These are phyloP conservation scores for Mortierella sp. DNA, from an alignment of 371 early-diverging fungal species.

Conservation along the genomic window DNA sequence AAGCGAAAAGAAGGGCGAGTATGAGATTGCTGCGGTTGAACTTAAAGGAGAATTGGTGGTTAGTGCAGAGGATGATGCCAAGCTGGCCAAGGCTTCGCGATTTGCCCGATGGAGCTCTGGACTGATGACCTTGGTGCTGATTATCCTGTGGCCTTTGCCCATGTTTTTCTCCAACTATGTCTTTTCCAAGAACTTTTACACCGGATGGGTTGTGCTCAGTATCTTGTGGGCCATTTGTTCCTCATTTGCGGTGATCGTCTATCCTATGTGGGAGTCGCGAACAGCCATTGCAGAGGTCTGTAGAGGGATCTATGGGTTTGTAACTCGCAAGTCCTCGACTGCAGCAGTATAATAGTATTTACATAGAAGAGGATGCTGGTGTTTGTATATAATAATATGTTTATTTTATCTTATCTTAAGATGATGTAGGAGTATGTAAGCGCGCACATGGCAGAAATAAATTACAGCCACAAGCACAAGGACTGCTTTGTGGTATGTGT, in stretches of 20 bases:
- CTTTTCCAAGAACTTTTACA: conserved; percentile 73
- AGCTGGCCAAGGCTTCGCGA: conserved; percentile 57
- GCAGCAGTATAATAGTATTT: conserved; percentile 25
- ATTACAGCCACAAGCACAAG: background rate
- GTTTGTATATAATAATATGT: no score
- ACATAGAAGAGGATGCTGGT: background rate
- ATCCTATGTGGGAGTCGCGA: conserved; percentile 72
- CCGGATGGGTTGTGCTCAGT: conserved; percentile 75
- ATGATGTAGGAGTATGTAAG: background rate
- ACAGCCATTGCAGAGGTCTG: conserved; percentile 56
- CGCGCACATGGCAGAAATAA: background rate
- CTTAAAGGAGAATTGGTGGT: conserved; percentile 16
- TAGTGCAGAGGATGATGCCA: conserved; percentile 55
- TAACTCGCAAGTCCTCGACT: conserved; percentile 20
- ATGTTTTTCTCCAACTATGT: conserved; percentile 76
- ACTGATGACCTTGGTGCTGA: conserved; percentile 64
- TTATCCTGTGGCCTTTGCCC: conserved; percentile 78
- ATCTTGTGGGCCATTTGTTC: conserved; percentile 74
- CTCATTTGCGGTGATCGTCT: conserved; percentile 67
- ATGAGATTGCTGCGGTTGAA: conserved; percentile 10
- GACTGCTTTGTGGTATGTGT: no score
- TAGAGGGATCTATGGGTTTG: conserved; percentile 50
- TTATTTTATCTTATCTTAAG: no score
- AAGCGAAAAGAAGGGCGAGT: conserved; percentile 35
- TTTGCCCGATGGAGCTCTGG: conserved; percentile 63